Evolutionary conservation across 768 basidiomycete species (phyloP).

Genomic region (Omphalotus guepiniiformis): DNA sequence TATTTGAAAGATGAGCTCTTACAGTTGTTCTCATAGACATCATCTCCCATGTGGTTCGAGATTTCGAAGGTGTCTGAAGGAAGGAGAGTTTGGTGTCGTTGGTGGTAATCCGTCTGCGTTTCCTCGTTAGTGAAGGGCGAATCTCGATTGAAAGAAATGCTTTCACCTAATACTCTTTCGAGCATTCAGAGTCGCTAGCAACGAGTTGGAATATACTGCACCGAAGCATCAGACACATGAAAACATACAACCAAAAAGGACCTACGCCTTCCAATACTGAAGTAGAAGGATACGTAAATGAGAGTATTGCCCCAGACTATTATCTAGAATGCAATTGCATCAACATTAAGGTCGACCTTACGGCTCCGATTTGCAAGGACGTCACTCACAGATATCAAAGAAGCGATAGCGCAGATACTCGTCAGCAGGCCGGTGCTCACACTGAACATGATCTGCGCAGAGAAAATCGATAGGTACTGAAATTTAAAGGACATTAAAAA

Average conservation of each 20-base stretch:
- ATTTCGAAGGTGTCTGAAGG: conserved; percentile 38
- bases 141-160: background rate
- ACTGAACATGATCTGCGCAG: conserved; percentile 36
- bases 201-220: conserved; percentile 51
- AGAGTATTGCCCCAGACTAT: conserved; percentile 43
- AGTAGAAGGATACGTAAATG: conserved; percentile 57
- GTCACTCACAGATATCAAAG: conserved; percentile 33
- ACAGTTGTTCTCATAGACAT: conserved; percentile 26
- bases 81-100: no score
- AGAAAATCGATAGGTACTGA: no score
- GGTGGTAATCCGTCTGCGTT: no score
- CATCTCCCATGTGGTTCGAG: conserved; percentile 18
- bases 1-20: background rate
- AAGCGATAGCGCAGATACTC: conserved; percentile 38
- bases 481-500: background rate
- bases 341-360: background rate
- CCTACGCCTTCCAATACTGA: conserved; percentile 48
- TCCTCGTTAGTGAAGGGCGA: no score
- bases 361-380: background rate
- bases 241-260: conserved; percentile 7
- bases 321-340: conserved; percentile 29
- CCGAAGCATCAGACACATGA: background rate
- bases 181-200: conserved; percentile 51
- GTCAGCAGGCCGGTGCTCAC: conserved; percentile 40
- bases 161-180: conserved; percentile 19